phyloP scores from a whole-genome alignment of 2,329 filamentous ascomycete species.

The Aaosphaeria arxii region DNA sequence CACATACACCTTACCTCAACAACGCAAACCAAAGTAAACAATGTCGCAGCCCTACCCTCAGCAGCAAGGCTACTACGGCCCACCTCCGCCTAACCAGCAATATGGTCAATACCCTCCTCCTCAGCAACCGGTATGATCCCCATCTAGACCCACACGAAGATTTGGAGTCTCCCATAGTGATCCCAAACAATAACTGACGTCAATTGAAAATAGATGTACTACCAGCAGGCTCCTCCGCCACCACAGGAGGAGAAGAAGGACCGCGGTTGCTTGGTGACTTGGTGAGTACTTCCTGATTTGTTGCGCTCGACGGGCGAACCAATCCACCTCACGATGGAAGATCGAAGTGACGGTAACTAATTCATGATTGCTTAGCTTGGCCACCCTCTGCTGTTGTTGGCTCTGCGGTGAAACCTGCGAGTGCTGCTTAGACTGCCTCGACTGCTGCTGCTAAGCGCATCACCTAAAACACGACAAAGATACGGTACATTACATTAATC shows the following conservation, averaged over 20 bases:
- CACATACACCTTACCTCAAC: background rate
- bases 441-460: constrained; percentile 24
- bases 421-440: constrained; percentile 30
- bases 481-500: no score
- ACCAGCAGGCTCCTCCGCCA: constrained; percentile 22
- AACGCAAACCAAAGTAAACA: background rate
- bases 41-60: constrained; percentile 4
- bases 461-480: no score
- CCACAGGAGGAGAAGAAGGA: constrained; percentile 28
- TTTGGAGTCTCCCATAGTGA: background rate
- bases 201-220: constrained; percentile 25
- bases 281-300: constrained; percentile 14
- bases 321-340: no score
- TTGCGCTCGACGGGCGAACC: background rate
- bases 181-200: background rate
- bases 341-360: no score
- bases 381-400: constrained; percentile 37
- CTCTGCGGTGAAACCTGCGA: constrained; percentile 35
- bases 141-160: background rate
- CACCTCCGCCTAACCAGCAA: constrained; percentile 17
- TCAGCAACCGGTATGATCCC: constrained; percentile 23
- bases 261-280: constrained; percentile 28
- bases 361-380: constrained; percentile 16
- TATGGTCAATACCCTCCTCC: constrained; percentile 27
- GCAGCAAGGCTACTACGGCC: constrained; percentile 13